phyloP scores from a whole-genome alignment of 2,329 filamentous ascomycete species.

The Trichoderma koningii region DNA sequence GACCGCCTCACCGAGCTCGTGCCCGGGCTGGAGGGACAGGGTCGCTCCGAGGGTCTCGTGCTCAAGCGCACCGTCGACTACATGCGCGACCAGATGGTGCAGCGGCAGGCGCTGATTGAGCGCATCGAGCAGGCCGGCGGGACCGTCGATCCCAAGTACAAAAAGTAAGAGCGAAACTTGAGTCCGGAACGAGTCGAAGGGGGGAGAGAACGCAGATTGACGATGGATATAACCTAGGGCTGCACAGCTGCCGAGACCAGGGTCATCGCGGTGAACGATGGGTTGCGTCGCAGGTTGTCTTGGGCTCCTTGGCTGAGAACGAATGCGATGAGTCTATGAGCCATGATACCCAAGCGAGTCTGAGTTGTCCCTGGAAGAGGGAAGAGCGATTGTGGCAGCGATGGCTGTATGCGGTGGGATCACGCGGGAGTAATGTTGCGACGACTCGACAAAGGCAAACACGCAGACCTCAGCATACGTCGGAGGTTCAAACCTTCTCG shows the following conservation, averaged over 20 bases:
- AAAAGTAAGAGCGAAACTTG: constrained; percentile 41
- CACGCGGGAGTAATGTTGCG: too few relatives aligned
- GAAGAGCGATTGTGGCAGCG: too few relatives aligned
- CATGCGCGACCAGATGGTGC: constrained; percentile 61
- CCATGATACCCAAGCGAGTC: too few relatives aligned
- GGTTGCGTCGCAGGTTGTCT: background rate
- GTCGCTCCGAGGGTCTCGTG: constrained; percentile 83
- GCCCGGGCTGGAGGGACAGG: constrained; percentile 79
- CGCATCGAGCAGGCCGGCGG: constrained; percentile 62
- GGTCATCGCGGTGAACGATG: background rate
- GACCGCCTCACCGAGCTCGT: constrained; percentile 79
- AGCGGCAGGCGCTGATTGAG: constrained; percentile 59
- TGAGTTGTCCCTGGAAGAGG: too few relatives aligned
- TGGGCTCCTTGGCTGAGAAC: background rate
- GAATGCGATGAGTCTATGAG: too few relatives aligned
- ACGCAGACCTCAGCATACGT: background rate
- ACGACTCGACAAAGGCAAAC: background rate
- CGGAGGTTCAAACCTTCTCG: background rate
- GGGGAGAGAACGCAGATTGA: background rate
- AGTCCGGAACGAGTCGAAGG: too few relatives aligned
- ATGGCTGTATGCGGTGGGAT: too few relatives aligned
- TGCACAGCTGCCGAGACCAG: background rate
- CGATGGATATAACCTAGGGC: background rate
- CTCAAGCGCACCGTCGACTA: constrained; percentile 69
- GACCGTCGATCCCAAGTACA: constrained; percentile 52